Percentiles rank a stretch among this genome's conserved stretches.
Evolutionary conservation across 75 land plant genomes (phyloP).

Genomic region (Picea sitchensis): DNA sequence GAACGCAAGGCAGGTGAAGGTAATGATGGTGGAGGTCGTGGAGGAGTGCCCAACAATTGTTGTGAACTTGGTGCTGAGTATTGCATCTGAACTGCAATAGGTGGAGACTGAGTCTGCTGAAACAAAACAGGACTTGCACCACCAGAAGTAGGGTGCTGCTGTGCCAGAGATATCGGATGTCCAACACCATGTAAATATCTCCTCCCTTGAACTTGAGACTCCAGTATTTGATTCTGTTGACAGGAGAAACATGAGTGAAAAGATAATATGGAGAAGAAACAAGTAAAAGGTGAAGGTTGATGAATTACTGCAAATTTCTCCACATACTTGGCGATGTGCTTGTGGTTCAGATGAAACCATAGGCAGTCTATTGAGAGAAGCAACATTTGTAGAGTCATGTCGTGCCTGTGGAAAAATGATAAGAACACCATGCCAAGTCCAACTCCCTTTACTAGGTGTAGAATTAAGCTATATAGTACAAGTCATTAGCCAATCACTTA

Average conservation of each 20-base stretch:
- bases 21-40: slow-evolving; percentile 34
- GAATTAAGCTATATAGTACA: too few relatives aligned
- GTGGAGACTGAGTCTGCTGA: slow-evolving; percentile 59
- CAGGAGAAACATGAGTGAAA: slow-evolving; percentile 3
- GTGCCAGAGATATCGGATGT: not conserved
- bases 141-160: slow-evolving; percentile 21
- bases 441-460: too few relatives aligned
- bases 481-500: too few relatives aligned
- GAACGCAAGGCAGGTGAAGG: slow-evolving; percentile 39
- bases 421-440: too few relatives aligned
- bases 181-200: not conserved
- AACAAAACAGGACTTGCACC: slow-evolving; percentile 32
- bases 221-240: not conserved
- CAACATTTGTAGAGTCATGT: not conserved
- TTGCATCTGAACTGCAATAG: slow-evolving; percentile 50
- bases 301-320: not conserved
- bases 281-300: not conserved
- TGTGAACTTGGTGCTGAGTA: slow-evolving; percentile 58
- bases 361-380: not conserved
- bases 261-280: not conserved
- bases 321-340: not conserved
- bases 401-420: not conserved
- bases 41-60: slow-evolving; percentile 31
- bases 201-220: slow-evolving; percentile 6
- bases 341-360: not conserved